Base-by-base conservation (phyloP, 805 yeast species). In the Pichia nakasei region DNA sequence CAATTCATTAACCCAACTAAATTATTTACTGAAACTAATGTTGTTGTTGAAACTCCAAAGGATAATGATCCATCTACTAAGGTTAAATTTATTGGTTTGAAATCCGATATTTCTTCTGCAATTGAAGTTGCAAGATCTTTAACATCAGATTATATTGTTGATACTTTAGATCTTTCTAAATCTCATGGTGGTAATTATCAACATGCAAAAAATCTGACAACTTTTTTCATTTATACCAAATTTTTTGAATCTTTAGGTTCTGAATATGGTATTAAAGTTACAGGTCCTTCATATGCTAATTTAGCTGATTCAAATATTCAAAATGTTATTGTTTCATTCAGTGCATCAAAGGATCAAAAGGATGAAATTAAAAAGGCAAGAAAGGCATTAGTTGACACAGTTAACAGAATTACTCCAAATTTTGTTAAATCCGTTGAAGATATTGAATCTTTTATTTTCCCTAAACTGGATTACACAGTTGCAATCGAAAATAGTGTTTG, bases 181-280 rank as follows among this genome's bases (percentile, higher is more conserved):
- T 95, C 97, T 26, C 97, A 93, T 61, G 85, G 87, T 56, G 85
- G 84, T 51, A 77, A 85, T 57, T 58, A 76, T 42, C 60, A 67
- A 17, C 97, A 93, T 56, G 96, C 95, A 9, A 76, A 77, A 48
- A 73, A 79, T 35, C 69, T 93, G 45, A 82, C 87, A 36, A 71
- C 82, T 12, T 85, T 71, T 60, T 81, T 93, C 52, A 60, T 65
- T 43, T 68, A 73, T 48, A 67, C 76, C 46, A 73, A 75, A 27
- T 59, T 67, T 32, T 72, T 82, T 51, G 59, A 63, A 53, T 56
- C 67, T 51, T 55, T 74, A 59, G 57, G 81, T 61, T 46, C 56
- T 45, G 57, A 63, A 34, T 48, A 59, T 46, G 58, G 61, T 35
- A 76, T 80, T 20, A 66, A 63, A 38, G 64, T 82, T 37, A 55